Base-by-base conservation (phyloP, 495 filamentous ascomycete genomes). In the Xylaria grammica region DNA sequence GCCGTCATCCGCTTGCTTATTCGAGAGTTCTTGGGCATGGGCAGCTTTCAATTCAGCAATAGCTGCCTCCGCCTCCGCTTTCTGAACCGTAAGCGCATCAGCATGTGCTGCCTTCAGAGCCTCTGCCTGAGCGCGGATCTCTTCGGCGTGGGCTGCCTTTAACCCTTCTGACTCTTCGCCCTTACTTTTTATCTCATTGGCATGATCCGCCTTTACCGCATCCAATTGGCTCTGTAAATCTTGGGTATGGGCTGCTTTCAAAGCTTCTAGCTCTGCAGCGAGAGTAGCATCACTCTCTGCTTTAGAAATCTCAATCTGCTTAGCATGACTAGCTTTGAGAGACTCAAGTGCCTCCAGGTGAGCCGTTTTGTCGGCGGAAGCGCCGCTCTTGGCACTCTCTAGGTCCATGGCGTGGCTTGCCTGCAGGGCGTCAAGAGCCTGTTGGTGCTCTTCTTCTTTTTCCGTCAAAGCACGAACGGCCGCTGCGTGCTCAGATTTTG, bases 291-390 rank as follows among this genome's bases (percentile, higher is more conserved):
- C 72, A 64, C 77, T 76, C 62, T 81, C 77, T 7, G 61, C 52
- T 71, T 79, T 81, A 17, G 76, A 62, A 20, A 74, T 72, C 50
- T 81, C 78, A 17, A 82, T 72, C 44, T 83, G 71, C 22, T 74
- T 70, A n/a, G 82, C 79, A 56, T 84, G 81, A 60, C 75, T 79
- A 24, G 75, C 72, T 72, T 84, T 84, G 27, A 84, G 70, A 3
- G 76, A 44, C 40, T 82, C 74, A 19, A 83, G 63, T 34, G 78
- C 78, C 29, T 70, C 70, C 4, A 76, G 51, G 26, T 79, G 68
- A 0, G 73, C 58, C 40, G 79, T 75, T 26, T 74, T 60, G 20
- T 76, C 75, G 44, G 77, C 74, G 22, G 72, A 71, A 32, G 72
- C 69, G 20, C 70, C 73, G 51, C 72, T 79, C 72, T 79, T 82